Evolutionary conservation across 2,329 filamentous ascomycete species (phyloP), one percentile per base, ranked within the genome.

Genomic region (Penicillium verrucosum): DNA sequence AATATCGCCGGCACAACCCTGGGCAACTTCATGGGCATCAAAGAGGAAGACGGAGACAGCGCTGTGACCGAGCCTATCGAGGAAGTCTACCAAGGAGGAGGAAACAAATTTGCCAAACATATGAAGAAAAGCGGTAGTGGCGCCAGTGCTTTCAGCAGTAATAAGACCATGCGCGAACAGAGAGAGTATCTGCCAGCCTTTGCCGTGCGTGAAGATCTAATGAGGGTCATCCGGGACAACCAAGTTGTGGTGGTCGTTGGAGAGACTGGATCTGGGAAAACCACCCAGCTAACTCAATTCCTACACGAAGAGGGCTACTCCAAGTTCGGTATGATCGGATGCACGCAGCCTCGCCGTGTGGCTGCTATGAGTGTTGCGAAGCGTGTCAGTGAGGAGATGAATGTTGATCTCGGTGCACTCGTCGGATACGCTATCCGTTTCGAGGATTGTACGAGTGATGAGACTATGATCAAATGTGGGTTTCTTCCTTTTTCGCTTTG

Each of bases 361-460:
- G 94, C 94, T 25, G 94, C 94, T 23, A 99, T 99, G 94, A 97
- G 92, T 77, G 94, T 99, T 29, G 94, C 94, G 2, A 97, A 97
- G 74, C 92, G 94, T 80, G 94, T 99, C 38, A 91, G 90, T 56
- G 94, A 99, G 76, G 94, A 99, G 77, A 99, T 99, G 95, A 90
- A 96, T 65, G 92, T 96, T 43, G 88, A 88, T 55, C 80, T 99
- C 10, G 94, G 94, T 47, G 87, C 88, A 55, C 84, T 88, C 0
- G 95, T 99, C 37, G 94, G 94, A 30, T 99, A 99, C 73, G 92
- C 94, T 0, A 99, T 99, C 71, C 92, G 94, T 52, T 99, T 99
- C 68, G 94, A 99, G 71, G 95, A 99, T 72, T 97, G 92, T 74
- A 99, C 94, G 1, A 96, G 91, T 78, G 91, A 92, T 65, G 89